A percentile compares a stretch with the other conserved stretches of the same genome.
Conservation (phyloP, 1,284 basidiomycete genomes). For the Porogramme epimiltina region DNA sequence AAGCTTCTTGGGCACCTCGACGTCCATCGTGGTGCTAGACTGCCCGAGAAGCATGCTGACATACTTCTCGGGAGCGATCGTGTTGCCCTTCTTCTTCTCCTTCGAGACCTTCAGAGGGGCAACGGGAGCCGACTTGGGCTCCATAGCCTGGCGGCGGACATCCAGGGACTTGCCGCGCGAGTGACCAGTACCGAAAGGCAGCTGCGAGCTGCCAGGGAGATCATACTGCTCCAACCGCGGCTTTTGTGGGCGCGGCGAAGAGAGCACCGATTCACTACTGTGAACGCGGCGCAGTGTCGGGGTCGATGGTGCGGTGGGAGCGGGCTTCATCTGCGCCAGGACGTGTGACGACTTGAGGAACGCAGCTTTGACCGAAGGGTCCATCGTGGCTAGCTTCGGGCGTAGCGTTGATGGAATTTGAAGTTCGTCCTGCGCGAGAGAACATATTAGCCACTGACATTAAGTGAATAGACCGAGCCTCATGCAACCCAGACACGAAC, state of each 20-base stretch:
- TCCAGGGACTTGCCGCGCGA: conserved; percentile 27
- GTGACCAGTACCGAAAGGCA: conserved; percentile 16
- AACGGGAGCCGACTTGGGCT: conserved; percentile 16
- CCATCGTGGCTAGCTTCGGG: conserved; percentile 77
- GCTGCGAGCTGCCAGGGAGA: conserved; percentile 19
- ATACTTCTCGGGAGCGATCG: conserved; percentile 56
- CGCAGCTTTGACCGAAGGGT: conserved; percentile 82
- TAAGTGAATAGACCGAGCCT: background rate
- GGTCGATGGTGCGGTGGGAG: conserved; percentile 31
- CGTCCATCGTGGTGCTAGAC: conserved; percentile 69
- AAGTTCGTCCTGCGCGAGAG: conserved; percentile 66
- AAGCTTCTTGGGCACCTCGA: conserved; percentile 78
- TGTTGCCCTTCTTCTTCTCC: conserved; percentile 38
- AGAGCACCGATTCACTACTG: conserved; percentile 66
- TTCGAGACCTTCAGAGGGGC: conserved; percentile 40
- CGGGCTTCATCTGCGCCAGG: conserved; percentile 49
- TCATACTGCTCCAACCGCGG: conserved; percentile 32
- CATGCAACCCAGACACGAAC: background rate
- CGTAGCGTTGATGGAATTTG: conserved; percentile 80
- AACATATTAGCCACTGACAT: background rate
- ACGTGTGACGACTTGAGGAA: conserved; percentile 85
- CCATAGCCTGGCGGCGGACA: conserved; percentile 32
- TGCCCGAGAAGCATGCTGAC: conserved; percentile 64
- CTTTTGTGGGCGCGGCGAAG: conserved; percentile 38
- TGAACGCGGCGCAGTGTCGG: conserved; percentile 58